Evolutionary conservation across 2,329 filamentous ascomycete species (phyloP).

Genomic region (Sarocladiaceae sp.): DNA sequence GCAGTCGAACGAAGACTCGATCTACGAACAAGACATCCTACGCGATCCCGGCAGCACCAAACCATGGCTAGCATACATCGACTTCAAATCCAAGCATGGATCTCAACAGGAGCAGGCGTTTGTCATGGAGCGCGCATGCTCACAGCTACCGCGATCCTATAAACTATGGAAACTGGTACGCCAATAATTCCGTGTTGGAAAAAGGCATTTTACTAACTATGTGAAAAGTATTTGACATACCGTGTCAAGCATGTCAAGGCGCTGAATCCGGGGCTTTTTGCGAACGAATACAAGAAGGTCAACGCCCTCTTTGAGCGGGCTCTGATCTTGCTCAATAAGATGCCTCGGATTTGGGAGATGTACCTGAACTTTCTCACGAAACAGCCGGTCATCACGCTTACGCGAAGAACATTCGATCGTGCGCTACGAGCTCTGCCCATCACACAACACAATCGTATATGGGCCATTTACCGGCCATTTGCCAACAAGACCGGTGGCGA

Average conservation of each 20-base stretch:
- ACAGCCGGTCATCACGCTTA: conserved; percentile 87
- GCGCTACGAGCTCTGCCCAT: conserved; percentile 87
- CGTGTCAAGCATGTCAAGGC: conserved; percentile 75
- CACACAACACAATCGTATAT: conserved; percentile 93
- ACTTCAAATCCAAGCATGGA: conserved; percentile 86
- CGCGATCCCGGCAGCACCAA: conserved; percentile 82
- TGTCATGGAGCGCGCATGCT: conserved; percentile 85
- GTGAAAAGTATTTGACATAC: conserved; percentile 72
- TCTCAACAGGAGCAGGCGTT: conserved; percentile 79
- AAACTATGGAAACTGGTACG: conserved; percentile 93
- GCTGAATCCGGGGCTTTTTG: conserved; percentile 77
- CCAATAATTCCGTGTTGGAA: neutral
- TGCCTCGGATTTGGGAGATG: conserved; percentile 98
- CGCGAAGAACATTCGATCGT: conserved; percentile 84
- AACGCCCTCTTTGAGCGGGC: conserved; percentile 93
- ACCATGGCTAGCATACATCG: conserved; percentile 92
- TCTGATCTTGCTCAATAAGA: conserved; percentile 92
- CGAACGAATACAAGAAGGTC: conserved; percentile 83
- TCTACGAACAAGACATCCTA: conserved; percentile 94
- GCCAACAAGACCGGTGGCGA: conserved; percentile 85
- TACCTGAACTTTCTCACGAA: conserved; percentile 86
- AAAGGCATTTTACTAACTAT: conserved; percentile 5
- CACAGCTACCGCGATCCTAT: conserved; percentile 87
- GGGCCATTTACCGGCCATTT: conserved; percentile 87
- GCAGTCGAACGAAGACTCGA: conserved; percentile 79